Percentiles rank a stretch among this genome's conserved stretches.
These are phyloP conservation scores for Lineolata rhizophorae DNA, from an alignment of 495 filamentous ascomycete species.

Conservation along the genomic window DNA sequence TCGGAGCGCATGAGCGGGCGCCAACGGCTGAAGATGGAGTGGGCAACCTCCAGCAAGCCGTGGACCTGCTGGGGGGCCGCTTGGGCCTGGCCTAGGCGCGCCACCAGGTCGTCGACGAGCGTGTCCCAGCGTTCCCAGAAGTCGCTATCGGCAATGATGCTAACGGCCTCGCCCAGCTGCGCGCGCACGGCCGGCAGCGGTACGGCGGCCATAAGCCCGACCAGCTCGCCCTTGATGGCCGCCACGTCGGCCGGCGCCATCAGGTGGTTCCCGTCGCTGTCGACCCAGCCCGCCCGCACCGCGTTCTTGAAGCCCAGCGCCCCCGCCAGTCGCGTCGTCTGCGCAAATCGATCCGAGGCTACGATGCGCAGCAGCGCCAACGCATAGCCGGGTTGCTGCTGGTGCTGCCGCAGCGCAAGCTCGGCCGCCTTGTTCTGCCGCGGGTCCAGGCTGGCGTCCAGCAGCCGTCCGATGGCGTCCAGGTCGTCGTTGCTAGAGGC, in stretches of 20 bases:
- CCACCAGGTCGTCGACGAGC: conserved; percentile 74
- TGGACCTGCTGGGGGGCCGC: conserved; percentile 64
- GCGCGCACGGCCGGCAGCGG: conserved; percentile 70
- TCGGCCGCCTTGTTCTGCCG: conserved; percentile 73
- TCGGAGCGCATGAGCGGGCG: conserved; percentile 80
- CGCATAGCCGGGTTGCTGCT: conserved; percentile 70
- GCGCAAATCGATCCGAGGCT: conserved; percentile 40
- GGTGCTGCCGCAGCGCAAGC: conserved; percentile 44
- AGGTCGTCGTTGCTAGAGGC: no score
- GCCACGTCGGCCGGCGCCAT: conserved; percentile 56
- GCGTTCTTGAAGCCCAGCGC: conserved; percentile 97
- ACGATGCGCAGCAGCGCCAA: conserved; percentile 73
- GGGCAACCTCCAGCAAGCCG: conserved; percentile 87
- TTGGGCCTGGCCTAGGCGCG: conserved; percentile 39
- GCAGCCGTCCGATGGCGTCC: conserved; percentile 48
- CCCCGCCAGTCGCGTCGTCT: conserved; percentile 66
- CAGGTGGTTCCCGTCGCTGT: conserved; percentile 84
- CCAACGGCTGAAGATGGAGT: conserved; percentile 96
- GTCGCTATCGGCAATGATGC: conserved; percentile 91
- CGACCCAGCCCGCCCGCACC: conserved; percentile 80
- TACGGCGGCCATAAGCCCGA: conserved; percentile 88
- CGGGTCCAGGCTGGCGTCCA: conserved; percentile 73
- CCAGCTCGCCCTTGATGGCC: conserved; percentile 81
- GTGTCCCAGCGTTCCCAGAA: conserved; percentile 94
- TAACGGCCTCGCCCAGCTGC: conserved; percentile 89